These are phyloP conservation scores for Botryotinia convoluta DNA, from an alignment of 2,329 filamentous ascomycete genomes.

Conservation along the genomic window DNA sequence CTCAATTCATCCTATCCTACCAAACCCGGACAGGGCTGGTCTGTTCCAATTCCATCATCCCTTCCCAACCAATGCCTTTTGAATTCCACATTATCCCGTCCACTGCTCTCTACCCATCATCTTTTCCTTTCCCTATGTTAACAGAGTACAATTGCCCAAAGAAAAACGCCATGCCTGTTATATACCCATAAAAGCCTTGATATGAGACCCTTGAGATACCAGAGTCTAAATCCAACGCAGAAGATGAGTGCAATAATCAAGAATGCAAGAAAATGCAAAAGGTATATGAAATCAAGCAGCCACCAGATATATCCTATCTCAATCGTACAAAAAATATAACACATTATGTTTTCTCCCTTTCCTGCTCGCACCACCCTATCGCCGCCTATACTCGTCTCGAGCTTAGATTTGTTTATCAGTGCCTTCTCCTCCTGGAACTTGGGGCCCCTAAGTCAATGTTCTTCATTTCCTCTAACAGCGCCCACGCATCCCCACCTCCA, in stretches of 20 bases:
- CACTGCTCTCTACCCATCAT: neutral
- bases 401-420: neutral
- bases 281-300: neutral
- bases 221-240: conserved; percentile 1
- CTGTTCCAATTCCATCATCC: neutral
- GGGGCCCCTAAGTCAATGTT: conserved; percentile 64
- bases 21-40: neutral
- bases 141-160: neutral
- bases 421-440: conserved; percentile 39
- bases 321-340: conserved; percentile 13
- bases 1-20: neutral
- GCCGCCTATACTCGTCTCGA: neutral
- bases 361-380: neutral
- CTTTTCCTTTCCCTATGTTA: neutral
- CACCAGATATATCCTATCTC: neutral
- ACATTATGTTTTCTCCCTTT: neutral
- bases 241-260: neutral
- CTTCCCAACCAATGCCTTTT: neutral
- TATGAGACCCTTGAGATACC: neutral
- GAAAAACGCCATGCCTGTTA: neutral
- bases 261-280: neutral
- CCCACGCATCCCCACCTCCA: conserved; percentile 44
- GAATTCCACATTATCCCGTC: neutral
- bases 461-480: conserved; percentile 69
- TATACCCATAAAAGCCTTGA: neutral